Conservation (phyloP, 108 stramenopile species). For the Chaetoceros muelleri region DNA sequence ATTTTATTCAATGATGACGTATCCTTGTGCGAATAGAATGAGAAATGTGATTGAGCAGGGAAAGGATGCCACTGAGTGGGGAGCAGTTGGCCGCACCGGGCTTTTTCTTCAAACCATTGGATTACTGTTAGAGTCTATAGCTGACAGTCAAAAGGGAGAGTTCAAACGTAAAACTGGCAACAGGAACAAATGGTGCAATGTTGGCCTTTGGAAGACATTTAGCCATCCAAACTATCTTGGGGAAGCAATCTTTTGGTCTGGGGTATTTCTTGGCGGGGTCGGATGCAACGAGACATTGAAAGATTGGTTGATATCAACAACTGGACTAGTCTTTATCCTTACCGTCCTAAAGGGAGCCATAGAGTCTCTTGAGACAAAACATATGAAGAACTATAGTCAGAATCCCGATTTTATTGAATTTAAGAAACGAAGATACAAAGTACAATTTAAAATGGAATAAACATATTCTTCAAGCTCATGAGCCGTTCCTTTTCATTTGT, state of each 20-base stretch:
- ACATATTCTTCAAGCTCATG: too few species aligned
- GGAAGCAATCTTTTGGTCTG: slow-evolving; percentile 47
- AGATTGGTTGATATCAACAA: background rate
- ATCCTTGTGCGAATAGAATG: slow-evolving; percentile 29
- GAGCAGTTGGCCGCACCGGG: slow-evolving; percentile 17
- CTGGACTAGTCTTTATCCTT: background rate
- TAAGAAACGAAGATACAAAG: too few species aligned
- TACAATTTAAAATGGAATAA: too few species aligned
- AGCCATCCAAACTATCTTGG: slow-evolving; percentile 55
- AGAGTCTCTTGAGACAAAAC: background rate
- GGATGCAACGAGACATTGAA: background rate
- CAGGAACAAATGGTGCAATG: slow-evolving; percentile 43
- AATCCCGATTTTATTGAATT: too few species aligned
- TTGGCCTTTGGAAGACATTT: slow-evolving; percentile 36
- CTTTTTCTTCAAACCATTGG: slow-evolving; percentile 28
- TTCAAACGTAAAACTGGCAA: slow-evolving; percentile 25
- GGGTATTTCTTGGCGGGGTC: slow-evolving; percentile 26
- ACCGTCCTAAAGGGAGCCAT: background rate
- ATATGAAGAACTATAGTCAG: background rate
- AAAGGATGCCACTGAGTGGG: too few species aligned
- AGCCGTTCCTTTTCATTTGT: too few species aligned
- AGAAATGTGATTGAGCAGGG: background rate
- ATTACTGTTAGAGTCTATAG: slow-evolving; percentile 35
- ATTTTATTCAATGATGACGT: slow-evolving; percentile 30
- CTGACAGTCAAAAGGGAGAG: slow-evolving; percentile 40